Evolutionary conservation across 2,329 filamentous ascomycete species (phyloP), one percentile per base, ranked within the genome.

Genomic region (Colletotrichum filicis): DNA sequence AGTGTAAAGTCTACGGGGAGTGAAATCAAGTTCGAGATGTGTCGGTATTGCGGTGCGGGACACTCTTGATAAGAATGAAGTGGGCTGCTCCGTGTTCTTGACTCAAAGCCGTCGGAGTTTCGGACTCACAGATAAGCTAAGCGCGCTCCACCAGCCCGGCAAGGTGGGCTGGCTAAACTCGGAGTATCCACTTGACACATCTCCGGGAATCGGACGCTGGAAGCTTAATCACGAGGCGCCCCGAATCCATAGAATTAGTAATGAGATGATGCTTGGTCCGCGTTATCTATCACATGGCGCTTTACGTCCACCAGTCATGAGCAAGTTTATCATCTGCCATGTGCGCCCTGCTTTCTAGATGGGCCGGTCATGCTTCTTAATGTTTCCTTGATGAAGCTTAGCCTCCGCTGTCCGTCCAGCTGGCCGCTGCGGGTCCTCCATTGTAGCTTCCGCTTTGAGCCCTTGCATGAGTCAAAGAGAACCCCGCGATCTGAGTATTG

Each of bases 171-270:
- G 66, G 70, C 60, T 70, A 65, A 65, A 55, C 60, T 70, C 70
- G 70, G 68, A 57, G 59, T 46, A 24, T 53, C 56, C 66, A 52
- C 56, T 53, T 55, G 60, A 52, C 56, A 49, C 52, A n/a, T 64
- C 59, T 69, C 59, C 59, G 66, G 59, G 30, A 59, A 72, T 65
- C 66, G 70, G 70, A 64, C 70, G 46, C 42, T 69, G 49, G 53
- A 57, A 68, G 52, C 16, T 35, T 14, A 30, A 37, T 42, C 58
- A 57, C 66, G 7, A 56, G 70, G 22, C n/a, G 7, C 42, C 24
- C 42, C 32, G 6, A 69, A 26, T 12, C 55, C 46, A 56, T 70
- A 46, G 24, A 65, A 52, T 46, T 70, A 49, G 58, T 73, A 65
- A 57, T 70, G 11, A 32, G 46, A 56, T 30, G 22, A 19, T 0